Conservation (phyloP, 768 basidiomycete genomes). For the Lentinula detonsa region DNA sequence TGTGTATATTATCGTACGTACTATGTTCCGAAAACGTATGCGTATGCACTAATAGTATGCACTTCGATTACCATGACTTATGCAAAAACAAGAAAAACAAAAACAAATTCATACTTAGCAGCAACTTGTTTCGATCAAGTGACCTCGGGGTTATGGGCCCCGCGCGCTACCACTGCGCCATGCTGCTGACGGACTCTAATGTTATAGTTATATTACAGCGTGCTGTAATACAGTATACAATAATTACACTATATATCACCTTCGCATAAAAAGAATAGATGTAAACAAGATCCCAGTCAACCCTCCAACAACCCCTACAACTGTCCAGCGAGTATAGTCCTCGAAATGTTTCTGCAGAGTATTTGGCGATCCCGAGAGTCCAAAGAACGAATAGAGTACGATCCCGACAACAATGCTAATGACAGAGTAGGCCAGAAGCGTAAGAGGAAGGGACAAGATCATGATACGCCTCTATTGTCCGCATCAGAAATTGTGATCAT, state of each 20-base stretch:
- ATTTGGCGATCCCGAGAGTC: constrained; percentile 30
- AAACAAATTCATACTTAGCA: constrained; percentile 26
- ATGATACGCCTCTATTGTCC: constrained; percentile 47
- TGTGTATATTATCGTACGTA: not conserved
- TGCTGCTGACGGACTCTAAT: constrained; percentile 29
- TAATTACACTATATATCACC: not conserved
- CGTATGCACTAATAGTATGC: not conserved
- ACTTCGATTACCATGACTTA: not conserved
- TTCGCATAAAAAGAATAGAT: constrained; percentile 29
- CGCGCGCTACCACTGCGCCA: constrained; percentile 56
- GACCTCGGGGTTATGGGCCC: constrained; percentile 62
- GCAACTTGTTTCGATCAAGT: constrained; percentile 62
- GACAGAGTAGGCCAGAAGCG: constrained; percentile 68
- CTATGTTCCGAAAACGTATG: not conserved
- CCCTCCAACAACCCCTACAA: constrained; percentile 58
- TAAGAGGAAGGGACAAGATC: constrained; percentile 65
- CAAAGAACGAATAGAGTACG: constrained; percentile 60
- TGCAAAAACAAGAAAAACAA: no score
- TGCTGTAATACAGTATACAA: no score
- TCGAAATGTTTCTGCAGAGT: constrained; percentile 39
- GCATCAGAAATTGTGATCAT: not conserved
- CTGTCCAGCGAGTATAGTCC: constrained; percentile 57
- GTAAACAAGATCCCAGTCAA: constrained; percentile 56
- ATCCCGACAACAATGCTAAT: constrained; percentile 63
- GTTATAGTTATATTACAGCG: no score